Evolutionary conservation across 768 basidiomycete species (phyloP), one percentile per base, ranked within the genome.

Genomic region (Thelephora ganbajun): DNA sequence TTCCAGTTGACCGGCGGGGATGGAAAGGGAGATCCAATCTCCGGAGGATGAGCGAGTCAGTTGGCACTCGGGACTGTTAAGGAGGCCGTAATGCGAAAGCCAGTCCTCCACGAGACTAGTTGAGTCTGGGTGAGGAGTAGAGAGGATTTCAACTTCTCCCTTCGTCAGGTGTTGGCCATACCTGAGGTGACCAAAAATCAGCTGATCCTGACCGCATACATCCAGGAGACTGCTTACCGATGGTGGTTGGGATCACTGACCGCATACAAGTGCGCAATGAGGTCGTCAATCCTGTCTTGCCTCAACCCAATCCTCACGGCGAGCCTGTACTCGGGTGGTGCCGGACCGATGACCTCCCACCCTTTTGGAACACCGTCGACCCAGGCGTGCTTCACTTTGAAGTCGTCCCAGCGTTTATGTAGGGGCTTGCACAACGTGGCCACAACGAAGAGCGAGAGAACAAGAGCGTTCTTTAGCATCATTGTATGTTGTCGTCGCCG

Each of bases 101-200:
- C 84, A 87, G 52, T 71, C 68, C 34, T 74, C 66, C 30, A 86
- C 80, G 3, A 66, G 56, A 33, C 68, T 57, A 13, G 82, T 50
- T 44, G 74, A 79, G 44, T 71, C 67, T 0, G 66, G 64, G 52
- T 71, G 69, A 2, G 83, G 84, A 16, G 75, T 68, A 45, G 83
- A 70, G 41, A 83, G 63, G 1, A 56, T 66, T 41, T 83, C 79
- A 2, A 80, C 77, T 51, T 85, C 74, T 47, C 73, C 75, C 59
- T 80, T 80, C 48, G 79, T 71, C 35, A 86, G 61, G 49, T 68
- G 66, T 33, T 57, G 51, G 0, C 67, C 66, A 47, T 67, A 68
- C 50, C 76, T 76, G 44, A 52, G 26, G 35, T 2, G 7, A 14
- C 9, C 22, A 18, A 41, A 37, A 41, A 5, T 16, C 14, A 11